Base-by-base conservation (phyloP, 108 stramenopile genomes). In the Asterionellopsis glacialis region DNA sequence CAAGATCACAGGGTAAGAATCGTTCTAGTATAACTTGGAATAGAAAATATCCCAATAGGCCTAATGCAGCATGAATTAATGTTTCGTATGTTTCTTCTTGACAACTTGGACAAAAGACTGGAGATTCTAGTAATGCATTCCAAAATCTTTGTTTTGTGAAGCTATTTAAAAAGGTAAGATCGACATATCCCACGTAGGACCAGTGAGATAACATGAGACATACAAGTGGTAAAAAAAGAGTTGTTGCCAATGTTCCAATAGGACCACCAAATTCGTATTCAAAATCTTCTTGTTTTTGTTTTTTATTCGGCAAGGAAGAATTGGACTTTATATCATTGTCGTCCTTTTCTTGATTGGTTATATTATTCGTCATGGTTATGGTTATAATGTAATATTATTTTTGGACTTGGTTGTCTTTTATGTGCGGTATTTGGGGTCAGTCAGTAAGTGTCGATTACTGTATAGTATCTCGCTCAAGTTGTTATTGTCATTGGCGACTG, bases 251-350 rank as follows among this genome's bases (percentile, higher is more conserved):
- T 19, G 96, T 72, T 9, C 96, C 97, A 23, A 93, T 33, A 0
- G 98, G 98, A 4, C 98, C 98, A 28, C 98, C 98, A 61, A 98
- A 98, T 75, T 98, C 98, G 58, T 79, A 94, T 43, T 83, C 69
- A 48, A 86, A 85, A 22, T 45, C n/a, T 57, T 47, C 28, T 55
- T 61, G 44, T 45, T 43, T 24, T 33, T n/a, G n/a, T n/a, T n/a
- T n/a, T n/a, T n/a, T n/a, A n/a, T n/a, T n/a, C n/a, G n/a, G n/a
- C n/a, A n/a, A n/a, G n/a, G n/a, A n/a, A n/a, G 33, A 7, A 33
- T 5, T 33, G 33, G 33, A 33, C 33, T 33, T 7, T 33, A 5
- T 33, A 33, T 33, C 33, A 5, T 33, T 33, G n/a, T n/a, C n/a
- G n/a, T n/a, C n/a, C 7, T 33, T 33, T 33, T 33, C 5, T 33